Conservation (phyloP, 2,329 filamentous ascomycete genomes). For the Penicillium hordei region DNA sequence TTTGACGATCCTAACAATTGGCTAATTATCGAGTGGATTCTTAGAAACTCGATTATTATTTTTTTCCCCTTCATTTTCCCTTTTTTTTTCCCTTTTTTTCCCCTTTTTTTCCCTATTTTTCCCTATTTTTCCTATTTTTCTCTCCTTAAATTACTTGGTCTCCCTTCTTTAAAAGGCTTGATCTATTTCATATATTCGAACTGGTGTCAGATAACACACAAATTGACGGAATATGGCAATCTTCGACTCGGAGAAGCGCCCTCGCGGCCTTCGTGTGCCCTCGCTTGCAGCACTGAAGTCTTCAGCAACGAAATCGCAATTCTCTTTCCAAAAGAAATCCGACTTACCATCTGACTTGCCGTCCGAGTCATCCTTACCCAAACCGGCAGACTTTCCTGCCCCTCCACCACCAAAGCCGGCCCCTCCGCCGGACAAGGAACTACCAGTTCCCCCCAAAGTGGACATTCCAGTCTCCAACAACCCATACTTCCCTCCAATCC, state of each 20-base stretch:
- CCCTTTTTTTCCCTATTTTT: neutral
- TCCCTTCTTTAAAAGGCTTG: neutral
- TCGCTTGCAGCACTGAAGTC: slow-evolving; percentile 34
- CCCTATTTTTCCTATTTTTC: neutral
- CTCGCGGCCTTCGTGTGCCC: slow-evolving; percentile 35
- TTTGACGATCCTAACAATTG: too few species aligned
- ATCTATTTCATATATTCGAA: neutral
- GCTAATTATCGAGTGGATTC: too few species aligned
- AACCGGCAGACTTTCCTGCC: slow-evolving; percentile 9
- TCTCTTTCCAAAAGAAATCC: slow-evolving; percentile 25
- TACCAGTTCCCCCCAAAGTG: slow-evolving; percentile 11
- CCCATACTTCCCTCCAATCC: slow-evolving; percentile 10
- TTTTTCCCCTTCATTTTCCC: too few species aligned
- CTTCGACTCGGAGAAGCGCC: slow-evolving; percentile 37
- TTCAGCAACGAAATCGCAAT: slow-evolving; percentile 26
- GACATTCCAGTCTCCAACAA: neutral
- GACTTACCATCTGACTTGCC: slow-evolving; percentile 14
- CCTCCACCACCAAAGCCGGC: slow-evolving; percentile 30
- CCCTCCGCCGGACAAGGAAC: slow-evolving; percentile 23
- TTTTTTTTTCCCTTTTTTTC: neutral
- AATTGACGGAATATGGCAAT: slow-evolving; percentile 28
- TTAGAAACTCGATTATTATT: too few species aligned
- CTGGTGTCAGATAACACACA: neutral
- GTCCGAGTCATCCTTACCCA: slow-evolving; percentile 7
- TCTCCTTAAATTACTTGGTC: neutral